Evolutionary conservation across 192 early-diverging fungal species (phyloP).

Genomic region (Dimargaris cristalligena): DNA sequence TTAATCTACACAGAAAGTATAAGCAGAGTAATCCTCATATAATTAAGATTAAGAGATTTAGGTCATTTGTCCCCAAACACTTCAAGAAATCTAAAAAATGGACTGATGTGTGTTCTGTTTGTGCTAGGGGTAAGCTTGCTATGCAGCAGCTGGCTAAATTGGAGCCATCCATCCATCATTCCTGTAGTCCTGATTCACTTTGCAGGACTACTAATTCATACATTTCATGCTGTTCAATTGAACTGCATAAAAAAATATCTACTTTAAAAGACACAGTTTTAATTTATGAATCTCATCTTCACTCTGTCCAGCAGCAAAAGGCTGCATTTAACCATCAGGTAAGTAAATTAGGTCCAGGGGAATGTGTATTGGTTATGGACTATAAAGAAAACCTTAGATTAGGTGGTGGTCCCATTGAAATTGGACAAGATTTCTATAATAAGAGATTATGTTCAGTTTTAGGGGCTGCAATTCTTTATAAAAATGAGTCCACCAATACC

Average conservation of each 20-base stretch:
- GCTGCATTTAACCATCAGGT: background rate
- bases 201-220: background rate
- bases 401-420: background rate
- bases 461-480: background rate
- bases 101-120: background rate
- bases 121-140: background rate
- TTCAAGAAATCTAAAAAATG: background rate
- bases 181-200: background rate
- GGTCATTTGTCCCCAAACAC: background rate
- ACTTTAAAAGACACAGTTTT: background rate
- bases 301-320: background rate
- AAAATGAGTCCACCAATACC: background rate
- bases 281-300: background rate
- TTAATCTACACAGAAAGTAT: too few relatives aligned
- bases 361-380: background rate
- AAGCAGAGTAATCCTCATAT: too few relatives aligned
- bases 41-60: too few relatives aligned
- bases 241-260: too few relatives aligned
- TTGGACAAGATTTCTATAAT: constrained; percentile 3
- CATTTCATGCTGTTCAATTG: too few relatives aligned
- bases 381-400: background rate
- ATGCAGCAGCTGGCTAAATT: background rate
- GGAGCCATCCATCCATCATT: background rate
- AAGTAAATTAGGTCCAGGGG: background rate
- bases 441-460: background rate